phyloP scores from a whole-genome alignment of 1,284 basidiomycete genomes.

The Meira nashicola region DNA sequence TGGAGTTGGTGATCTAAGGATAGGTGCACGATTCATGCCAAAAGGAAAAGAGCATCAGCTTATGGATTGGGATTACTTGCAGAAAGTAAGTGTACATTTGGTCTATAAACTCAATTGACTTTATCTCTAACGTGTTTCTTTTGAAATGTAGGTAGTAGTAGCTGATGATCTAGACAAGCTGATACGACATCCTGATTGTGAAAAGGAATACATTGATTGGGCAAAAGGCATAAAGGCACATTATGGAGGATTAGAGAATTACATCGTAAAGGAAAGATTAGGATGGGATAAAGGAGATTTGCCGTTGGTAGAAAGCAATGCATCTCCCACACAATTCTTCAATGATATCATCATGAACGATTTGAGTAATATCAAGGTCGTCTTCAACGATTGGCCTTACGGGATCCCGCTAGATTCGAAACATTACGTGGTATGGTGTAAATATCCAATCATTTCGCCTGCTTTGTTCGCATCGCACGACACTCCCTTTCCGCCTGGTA shows the following conservation, averaged over 20 bases:
- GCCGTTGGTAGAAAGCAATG: constrained; percentile 19
- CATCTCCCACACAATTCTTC: constrained; percentile 22
- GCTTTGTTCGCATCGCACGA: constrained; percentile 20
- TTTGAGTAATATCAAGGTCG: constrained; percentile 18
- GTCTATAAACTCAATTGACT: too few relatives aligned
- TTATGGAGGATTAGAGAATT: constrained; percentile 32
- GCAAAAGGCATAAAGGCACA: constrained; percentile 17
- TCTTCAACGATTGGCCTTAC: constrained; percentile 46
- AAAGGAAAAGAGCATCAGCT: background rate
- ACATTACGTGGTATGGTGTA: constrained; percentile 41
- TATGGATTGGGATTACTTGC: constrained; percentile 8
- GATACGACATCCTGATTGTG: constrained; percentile 26
- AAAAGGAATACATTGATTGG: constrained; percentile 30
- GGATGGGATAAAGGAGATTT: constrained; percentile 23
- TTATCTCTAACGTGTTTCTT: too few relatives aligned
- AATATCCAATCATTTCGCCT: constrained; percentile 23
- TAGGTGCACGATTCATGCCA: constrained; percentile 10
- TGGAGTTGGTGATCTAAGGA: constrained; percentile 8
- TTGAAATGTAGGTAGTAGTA: background rate
- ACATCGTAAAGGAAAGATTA: constrained; percentile 29
- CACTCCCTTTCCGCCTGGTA: constrained; percentile 17
- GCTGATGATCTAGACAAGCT: constrained; percentile 37
- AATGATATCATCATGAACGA: constrained; percentile 19
- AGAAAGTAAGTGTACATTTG: background rate
- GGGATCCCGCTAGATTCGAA: constrained; percentile 28